Evolutionary conservation across 2,329 filamentous ascomycete genomes (phyloP).

Genomic region (Furcasterigmium furcatum): DNA sequence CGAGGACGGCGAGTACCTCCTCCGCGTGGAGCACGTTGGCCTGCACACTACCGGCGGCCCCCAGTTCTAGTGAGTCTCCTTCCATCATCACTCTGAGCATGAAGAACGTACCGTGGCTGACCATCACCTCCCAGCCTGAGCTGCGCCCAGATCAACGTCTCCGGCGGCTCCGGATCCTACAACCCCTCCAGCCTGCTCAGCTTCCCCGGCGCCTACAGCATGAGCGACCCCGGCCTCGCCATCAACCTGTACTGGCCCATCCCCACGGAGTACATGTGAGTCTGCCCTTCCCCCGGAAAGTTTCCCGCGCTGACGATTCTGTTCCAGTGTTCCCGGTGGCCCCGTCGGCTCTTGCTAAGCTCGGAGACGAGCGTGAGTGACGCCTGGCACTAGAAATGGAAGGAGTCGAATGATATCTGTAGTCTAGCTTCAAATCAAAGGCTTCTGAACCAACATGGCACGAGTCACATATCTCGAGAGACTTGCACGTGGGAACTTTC

Average conservation of each 20-base stretch:
- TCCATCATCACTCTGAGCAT: not conserved
- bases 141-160: constrained; percentile 30
- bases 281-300: too few species aligned
- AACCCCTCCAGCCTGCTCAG: constrained; percentile 28
- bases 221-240: constrained; percentile 32
- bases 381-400: too few species aligned
- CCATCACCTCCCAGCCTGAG: not conserved
- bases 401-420: too few species aligned
- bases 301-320: too few species aligned
- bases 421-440: too few species aligned
- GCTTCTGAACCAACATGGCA: too few species aligned
- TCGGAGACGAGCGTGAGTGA: too few species aligned
- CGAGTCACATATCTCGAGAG: too few species aligned
- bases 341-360: too few species aligned
- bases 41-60: constrained; percentile 40
- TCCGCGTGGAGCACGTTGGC: constrained; percentile 39
- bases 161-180: constrained; percentile 32
- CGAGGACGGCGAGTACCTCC: constrained; percentile 35
- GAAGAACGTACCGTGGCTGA: not conserved
- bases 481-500: too few species aligned
- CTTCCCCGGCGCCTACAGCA: constrained; percentile 34
- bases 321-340: too few species aligned
- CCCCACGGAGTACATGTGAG: too few species aligned
- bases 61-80: constrained; percentile 32
- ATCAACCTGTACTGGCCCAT: constrained; percentile 39